Evolutionary conservation across 768 basidiomycete genomes (phyloP).

Genomic region (Inosperma sp.): DNA sequence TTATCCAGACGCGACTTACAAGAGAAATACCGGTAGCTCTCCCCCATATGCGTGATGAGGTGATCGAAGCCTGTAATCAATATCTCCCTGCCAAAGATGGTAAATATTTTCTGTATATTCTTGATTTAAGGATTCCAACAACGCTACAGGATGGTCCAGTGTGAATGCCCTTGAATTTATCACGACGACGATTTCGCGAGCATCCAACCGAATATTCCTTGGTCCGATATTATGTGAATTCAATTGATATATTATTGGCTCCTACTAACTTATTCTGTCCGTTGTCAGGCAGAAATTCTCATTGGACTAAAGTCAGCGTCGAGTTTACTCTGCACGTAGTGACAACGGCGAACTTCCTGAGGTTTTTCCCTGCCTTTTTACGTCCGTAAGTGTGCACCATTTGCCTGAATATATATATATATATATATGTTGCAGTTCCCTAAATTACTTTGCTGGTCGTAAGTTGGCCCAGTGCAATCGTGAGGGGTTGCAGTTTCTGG

Average conservation of each 20-base stretch:
- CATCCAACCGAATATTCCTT: constrained; percentile 44
- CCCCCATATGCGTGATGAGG: constrained; percentile 26
- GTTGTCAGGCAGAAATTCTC: constrained; percentile 17
- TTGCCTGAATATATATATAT: not conserved
- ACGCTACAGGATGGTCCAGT: constrained; percentile 36
- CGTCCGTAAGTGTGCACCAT: constrained; percentile 16
- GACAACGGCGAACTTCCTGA: constrained; percentile 10
- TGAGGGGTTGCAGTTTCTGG: constrained; percentile 2
- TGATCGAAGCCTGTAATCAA: constrained; percentile 13
- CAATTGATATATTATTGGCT: not conserved
- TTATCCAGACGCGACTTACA: constrained; percentile 32
- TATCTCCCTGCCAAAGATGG: constrained; percentile 11
- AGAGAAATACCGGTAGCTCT: constrained; percentile 24
- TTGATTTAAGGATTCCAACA: not conserved
- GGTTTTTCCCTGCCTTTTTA: constrained; percentile 16
- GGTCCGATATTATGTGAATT: constrained; percentile 44
- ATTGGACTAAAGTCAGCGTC: constrained; percentile 17
- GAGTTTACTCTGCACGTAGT: constrained; percentile 18
- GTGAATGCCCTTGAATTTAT: constrained; percentile 24
- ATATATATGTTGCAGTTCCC: constrained; percentile 13
- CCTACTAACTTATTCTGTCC: not conserved
- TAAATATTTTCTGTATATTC: not conserved
- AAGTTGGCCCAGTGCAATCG: constrained; percentile 11
- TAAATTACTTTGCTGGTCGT: constrained; percentile 9
- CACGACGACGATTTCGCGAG: constrained; percentile 35